Conservation (phyloP, 345 rosid genomes). For the Populus ilicifolia region DNA sequence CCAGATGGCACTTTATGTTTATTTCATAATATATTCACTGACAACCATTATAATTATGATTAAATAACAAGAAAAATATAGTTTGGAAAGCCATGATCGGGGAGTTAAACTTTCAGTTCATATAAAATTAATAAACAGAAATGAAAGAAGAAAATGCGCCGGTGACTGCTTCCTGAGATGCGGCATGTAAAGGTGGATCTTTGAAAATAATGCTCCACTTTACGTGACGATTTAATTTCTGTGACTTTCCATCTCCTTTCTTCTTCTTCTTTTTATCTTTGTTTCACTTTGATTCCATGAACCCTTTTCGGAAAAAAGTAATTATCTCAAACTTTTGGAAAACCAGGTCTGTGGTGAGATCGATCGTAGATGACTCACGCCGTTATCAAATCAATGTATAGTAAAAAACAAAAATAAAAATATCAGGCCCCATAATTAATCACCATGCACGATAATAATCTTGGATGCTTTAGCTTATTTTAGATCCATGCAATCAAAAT, state of each 20-base stretch:
- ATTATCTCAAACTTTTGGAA: conserved; percentile 14
- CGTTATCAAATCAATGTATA: not conserved
- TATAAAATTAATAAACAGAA: not conserved
- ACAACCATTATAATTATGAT: not conserved
- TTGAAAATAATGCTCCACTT: not conserved
- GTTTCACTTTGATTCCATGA: not conserved
- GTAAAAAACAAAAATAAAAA: not conserved
- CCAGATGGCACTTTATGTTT: not conserved
- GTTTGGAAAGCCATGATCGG: not conserved
- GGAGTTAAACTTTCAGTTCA: not conserved
- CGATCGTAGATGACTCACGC: conserved; percentile 14
- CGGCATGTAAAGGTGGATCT: not conserved
- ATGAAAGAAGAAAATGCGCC: not conserved
- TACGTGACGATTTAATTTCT: not conserved
- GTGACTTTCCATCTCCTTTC: not conserved
- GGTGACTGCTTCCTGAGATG: conserved; percentile 4
- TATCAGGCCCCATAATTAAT: not conserved
- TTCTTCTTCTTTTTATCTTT: not conserved
- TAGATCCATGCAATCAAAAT: too few species aligned
- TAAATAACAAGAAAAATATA: not conserved
- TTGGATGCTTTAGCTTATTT: not conserved
- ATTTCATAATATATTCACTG: not conserved
- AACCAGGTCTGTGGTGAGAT: conserved; percentile 13
- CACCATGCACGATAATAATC: not conserved
- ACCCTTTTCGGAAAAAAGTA: conserved; percentile 9